Percentiles rank a stretch among this genome's conserved stretches.
phyloP scores from a whole-genome alignment of 2,329 filamentous ascomycete species.

The Phoma sp. region DNA sequence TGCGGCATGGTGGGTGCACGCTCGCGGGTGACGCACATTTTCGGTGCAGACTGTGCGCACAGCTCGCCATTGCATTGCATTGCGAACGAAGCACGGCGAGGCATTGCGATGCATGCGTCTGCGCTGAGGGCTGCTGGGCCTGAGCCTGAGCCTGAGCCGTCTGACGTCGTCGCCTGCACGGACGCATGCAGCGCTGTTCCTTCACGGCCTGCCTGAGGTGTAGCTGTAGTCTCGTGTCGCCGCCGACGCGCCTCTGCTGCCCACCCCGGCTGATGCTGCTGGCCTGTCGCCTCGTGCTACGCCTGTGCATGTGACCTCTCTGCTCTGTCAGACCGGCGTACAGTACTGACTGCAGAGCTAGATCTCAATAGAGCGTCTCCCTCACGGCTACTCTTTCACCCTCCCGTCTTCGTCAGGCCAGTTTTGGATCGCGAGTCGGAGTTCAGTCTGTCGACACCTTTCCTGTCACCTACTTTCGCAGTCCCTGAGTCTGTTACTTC shows the following conservation, averaged over 20 bases:
- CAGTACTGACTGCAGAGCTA: constrained; percentile 30
- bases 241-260: constrained; percentile 13
- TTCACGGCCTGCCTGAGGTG: constrained; percentile 1
- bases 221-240: neutral
- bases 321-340: constrained; percentile 29
- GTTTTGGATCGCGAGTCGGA: constrained; percentile 38
- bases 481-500: constrained; percentile 31
- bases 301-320: constrained; percentile 35
- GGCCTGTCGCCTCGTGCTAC: constrained; percentile 35
- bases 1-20: constrained; percentile 10
- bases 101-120: constrained; percentile 17
- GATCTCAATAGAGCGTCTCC: constrained; percentile 21
- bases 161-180: constrained; percentile 33
- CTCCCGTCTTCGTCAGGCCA: constrained; percentile 19
- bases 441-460: constrained; percentile 41
- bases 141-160: neutral
- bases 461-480: constrained; percentile 33
- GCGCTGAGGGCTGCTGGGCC: constrained; percentile 8
- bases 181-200: constrained; percentile 16
- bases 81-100: neutral
- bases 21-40: constrained; percentile 18
- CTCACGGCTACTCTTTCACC: constrained; percentile 44
- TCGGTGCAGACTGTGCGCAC: constrained; percentile 13
- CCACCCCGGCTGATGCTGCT: constrained; percentile 3
- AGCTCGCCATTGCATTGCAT: constrained; percentile 1